phyloP scores from a whole-genome alignment of 1,139 yeast genomes.

The Eremothecium cymbalariae region DNA sequence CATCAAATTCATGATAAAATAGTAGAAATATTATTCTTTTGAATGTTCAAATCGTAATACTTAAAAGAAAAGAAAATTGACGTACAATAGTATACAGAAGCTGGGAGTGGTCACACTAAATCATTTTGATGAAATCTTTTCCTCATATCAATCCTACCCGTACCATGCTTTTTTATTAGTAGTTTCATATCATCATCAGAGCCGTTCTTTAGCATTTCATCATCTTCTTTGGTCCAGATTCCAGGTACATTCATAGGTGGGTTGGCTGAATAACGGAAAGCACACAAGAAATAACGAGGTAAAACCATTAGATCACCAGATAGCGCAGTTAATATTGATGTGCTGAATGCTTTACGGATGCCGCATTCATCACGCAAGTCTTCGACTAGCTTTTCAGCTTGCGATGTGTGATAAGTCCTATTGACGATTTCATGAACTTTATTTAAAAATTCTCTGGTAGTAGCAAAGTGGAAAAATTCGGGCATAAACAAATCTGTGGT shows the following conservation, averaged over 20 bases:
- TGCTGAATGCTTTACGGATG: conserved; percentile 39
- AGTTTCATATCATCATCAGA: conserved; percentile 30
- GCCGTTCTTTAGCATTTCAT: conserved; percentile 31
- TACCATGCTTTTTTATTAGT: conserved; percentile 34
- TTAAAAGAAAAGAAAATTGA: too few species aligned
- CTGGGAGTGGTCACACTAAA: conserved; percentile 21
- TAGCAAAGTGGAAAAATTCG: conserved; percentile 25
- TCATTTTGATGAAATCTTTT: conserved; percentile 34
- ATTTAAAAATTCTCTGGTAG: conserved; percentile 27
- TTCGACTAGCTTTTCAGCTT: conserved; percentile 39
- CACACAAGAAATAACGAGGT: conserved; percentile 39
- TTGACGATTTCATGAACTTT: conserved; percentile 37
- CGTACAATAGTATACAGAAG: background rate
- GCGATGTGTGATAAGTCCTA: conserved; percentile 38
- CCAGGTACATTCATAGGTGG: conserved; percentile 41
- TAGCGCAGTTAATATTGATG: conserved; percentile 40
- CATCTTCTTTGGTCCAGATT: conserved; percentile 45
- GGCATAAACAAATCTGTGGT: conserved; percentile 27
- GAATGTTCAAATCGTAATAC: too few species aligned
- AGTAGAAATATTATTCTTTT: too few species aligned
- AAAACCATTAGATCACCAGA: conserved; percentile 44
- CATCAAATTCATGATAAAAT: too few species aligned
- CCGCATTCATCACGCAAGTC: conserved; percentile 40
- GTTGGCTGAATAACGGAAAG: conserved; percentile 38
- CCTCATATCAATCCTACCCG: conserved; percentile 36